Percentiles rank a stretch among this genome's conserved stretches.
These are phyloP conservation scores for Eucalyptus victrix DNA, from an alignment of 345 rosid species.

Conservation along the genomic window DNA sequence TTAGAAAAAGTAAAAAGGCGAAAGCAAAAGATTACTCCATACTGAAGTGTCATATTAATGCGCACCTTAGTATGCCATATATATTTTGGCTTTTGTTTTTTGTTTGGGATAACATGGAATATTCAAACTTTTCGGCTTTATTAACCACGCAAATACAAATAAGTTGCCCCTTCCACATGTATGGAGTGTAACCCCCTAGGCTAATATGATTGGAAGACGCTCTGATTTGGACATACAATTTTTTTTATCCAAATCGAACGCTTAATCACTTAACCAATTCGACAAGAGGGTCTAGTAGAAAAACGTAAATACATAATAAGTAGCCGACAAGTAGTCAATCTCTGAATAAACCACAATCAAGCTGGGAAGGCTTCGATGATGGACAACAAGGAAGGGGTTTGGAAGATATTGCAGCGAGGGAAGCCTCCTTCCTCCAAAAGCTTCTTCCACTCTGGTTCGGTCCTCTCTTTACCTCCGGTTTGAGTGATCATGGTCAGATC, in stretches of 20 bases:
- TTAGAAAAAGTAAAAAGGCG: not conserved
- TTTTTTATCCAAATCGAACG: not conserved
- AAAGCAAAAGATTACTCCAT: not conserved
- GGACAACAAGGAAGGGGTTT: not conserved
- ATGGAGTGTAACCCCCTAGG: not conserved
- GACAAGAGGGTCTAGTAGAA: not conserved
- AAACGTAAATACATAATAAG: not conserved
- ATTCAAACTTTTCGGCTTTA: not conserved
- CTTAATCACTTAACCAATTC: not conserved
- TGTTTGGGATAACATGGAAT: not conserved
- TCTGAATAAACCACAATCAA: not conserved
- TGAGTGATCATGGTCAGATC: constrained; percentile 13
- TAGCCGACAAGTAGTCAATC: not conserved
- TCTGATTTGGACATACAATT: not conserved
- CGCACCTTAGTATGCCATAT: not conserved
- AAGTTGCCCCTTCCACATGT: not conserved
- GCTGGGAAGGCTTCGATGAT: constrained; percentile 8
- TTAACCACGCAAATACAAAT: not conserved
- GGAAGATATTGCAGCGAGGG: constrained; percentile 9
- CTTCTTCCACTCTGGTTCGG: constrained; percentile 11
- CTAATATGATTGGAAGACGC: not conserved
- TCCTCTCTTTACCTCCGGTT: constrained; percentile 7
- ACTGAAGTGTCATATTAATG: not conserved
- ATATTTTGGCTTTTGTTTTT: not conserved
- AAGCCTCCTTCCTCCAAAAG: constrained; percentile 14